Conservation (phyloP, 768 basidiomycete genomes). For the Trametopsis cervina region DNA sequence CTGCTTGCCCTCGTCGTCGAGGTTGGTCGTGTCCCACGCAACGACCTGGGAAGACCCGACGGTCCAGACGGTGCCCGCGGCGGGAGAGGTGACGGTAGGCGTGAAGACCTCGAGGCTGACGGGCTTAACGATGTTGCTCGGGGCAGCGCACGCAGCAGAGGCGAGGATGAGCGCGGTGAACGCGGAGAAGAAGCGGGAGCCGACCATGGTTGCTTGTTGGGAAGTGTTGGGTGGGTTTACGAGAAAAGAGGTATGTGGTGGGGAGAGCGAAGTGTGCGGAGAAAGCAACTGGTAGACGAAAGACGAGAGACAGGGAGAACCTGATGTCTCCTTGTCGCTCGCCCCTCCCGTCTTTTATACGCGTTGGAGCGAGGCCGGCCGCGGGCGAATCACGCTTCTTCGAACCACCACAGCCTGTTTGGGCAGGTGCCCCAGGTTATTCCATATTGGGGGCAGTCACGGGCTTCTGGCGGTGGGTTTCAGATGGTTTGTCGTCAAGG, state of each 20-base stretch:
- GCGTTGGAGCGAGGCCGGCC: not conserved
- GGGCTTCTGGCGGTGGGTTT: not conserved
- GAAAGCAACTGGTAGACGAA: not conserved
- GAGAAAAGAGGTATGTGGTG: not conserved
- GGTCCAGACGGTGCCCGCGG: constrained; percentile 15
- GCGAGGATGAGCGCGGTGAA: constrained; percentile 9
- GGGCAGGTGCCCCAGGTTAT: not conserved
- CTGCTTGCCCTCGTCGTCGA: not conserved
- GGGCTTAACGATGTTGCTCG: constrained; percentile 3
- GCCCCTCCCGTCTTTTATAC: not conserved
- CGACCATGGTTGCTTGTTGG: not conserved
- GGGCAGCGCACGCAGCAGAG: constrained; percentile 7
- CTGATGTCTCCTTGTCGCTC: not conserved
- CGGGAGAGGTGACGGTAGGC: constrained; percentile 15
- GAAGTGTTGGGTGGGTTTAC: not conserved
- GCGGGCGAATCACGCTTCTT: not conserved
- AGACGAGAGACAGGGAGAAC: no score
- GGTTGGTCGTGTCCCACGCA: constrained; percentile 13
- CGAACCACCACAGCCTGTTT: not conserved
- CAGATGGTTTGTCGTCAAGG: not conserved
- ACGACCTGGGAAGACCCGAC: constrained; percentile 16
- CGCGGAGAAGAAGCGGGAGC: not conserved
- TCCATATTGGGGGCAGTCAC: not conserved
- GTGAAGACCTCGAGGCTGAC: constrained; percentile 11
- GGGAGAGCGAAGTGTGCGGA: not conserved